phyloP scores from a whole-genome alignment of 2,329 filamentous ascomycete species.

The Aspergillus carbonarius region DNA sequence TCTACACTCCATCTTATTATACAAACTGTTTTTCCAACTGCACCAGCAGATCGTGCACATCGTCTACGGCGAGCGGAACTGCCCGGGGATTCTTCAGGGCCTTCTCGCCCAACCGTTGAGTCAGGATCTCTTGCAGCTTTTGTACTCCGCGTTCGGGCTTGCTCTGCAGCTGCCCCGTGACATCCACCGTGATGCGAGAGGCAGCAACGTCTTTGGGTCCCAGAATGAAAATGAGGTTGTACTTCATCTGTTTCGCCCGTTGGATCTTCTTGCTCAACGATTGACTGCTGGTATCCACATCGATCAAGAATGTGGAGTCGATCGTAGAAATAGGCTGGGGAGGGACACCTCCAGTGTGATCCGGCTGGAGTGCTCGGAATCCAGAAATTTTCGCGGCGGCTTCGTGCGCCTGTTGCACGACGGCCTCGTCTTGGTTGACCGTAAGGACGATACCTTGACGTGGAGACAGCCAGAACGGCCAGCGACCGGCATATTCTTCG shows the following conservation, averaged over 20 bases:
- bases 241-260: conserved; percentile 70
- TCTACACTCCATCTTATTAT: conserved; percentile 25
- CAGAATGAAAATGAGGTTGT: conserved; percentile 71
- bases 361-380: conserved; percentile 32
- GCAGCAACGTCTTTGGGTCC: conserved; percentile 65
- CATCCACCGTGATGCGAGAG: conserved; percentile 52
- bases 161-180: conserved; percentile 45
- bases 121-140: conserved; percentile 29
- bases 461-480: conserved; percentile 87
- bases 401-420: conserved; percentile 50
- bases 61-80: conserved; percentile 37
- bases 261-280: conserved; percentile 67
- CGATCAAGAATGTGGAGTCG: conserved; percentile 65
- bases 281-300: conserved; percentile 65
- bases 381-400: conserved; percentile 53
- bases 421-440: conserved; percentile 57
- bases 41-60: conserved; percentile 38
- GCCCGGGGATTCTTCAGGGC: conserved; percentile 35
- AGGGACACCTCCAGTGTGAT: conserved; percentile 23
- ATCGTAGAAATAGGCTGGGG: conserved; percentile 46
- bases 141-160: conserved; percentile 33
- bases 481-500: conserved; percentile 75
- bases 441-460: conserved; percentile 73
- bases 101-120: conserved; percentile 24
- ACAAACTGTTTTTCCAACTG: conserved; percentile 40